phyloP scores from a whole-genome alignment of 805 yeast genomes.

The Pichia eremophila region DNA sequence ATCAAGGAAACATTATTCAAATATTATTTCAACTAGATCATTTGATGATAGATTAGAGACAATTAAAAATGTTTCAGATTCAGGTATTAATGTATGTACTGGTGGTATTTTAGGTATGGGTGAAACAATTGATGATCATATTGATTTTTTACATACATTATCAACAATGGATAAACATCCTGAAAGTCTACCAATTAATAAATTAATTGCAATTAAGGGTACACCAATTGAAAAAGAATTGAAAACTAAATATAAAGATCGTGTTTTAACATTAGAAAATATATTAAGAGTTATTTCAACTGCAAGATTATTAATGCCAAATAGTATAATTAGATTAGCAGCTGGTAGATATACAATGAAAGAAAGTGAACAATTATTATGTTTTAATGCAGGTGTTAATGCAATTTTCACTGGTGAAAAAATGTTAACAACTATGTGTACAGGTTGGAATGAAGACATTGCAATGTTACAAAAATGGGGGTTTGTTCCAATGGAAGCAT shows the following conservation, averaged over 20 bases:
- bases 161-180: constrained; percentile 67
- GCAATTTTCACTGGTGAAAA: constrained; percentile 75
- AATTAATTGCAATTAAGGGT: constrained; percentile 70
- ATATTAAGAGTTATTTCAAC: constrained; percentile 65
- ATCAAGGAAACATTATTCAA: constrained; percentile 66
- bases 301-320: constrained; percentile 68
- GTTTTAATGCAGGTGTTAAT: constrained; percentile 71
- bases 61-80: constrained; percentile 49
- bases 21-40: constrained; percentile 59
- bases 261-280: constrained; percentile 47
- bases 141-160: constrained; percentile 57
- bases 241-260: constrained; percentile 23
- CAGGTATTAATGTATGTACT: constrained; percentile 59
- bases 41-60: constrained; percentile 67
- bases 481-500: constrained; percentile 14
- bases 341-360: constrained; percentile 80
- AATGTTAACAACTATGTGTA: constrained; percentile 76
- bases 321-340: constrained; percentile 59
- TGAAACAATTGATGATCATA: constrained; percentile 61
- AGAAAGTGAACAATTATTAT: constrained; percentile 63
- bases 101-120: constrained; percentile 79
- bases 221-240: constrained; percentile 63
- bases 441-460: constrained; percentile 77
- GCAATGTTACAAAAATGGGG: constrained; percentile 67
- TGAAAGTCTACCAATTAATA: constrained; percentile 72